phyloP scores from a whole-genome alignment of 768 basidiomycete species.

The Amanita muscaria region DNA sequence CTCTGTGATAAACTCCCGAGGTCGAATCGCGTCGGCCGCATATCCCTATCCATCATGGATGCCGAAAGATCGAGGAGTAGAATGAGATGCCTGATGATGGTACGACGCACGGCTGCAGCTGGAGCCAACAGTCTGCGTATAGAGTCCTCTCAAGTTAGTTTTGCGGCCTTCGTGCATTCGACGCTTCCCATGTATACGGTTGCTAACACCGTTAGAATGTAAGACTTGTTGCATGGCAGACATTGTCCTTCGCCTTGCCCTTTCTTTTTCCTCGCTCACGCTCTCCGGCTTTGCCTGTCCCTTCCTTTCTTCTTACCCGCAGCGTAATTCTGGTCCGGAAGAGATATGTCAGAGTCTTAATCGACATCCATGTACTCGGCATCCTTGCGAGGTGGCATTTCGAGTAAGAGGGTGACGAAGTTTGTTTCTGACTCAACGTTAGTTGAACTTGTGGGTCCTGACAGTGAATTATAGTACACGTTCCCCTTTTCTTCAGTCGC shows the following conservation, averaged over 20 bases:
- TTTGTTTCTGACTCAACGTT: no score
- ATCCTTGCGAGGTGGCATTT: slow-evolving; percentile 28
- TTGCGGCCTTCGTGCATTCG: slow-evolving; percentile 47
- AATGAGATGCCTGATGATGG: slow-evolving; percentile 93
- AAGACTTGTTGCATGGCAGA: slow-evolving; percentile 13
- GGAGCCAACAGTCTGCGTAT: slow-evolving; percentile 68
- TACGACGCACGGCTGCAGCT: slow-evolving; percentile 81
- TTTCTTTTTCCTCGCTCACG: slow-evolving; percentile 50
- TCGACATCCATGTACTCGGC: slow-evolving; percentile 46
- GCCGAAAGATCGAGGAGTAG: slow-evolving; percentile 87
- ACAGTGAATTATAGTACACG: no score
- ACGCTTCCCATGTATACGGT: slow-evolving; percentile 94
- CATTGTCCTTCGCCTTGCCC: slow-evolving; percentile 44
- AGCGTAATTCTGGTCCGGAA: slow-evolving; percentile 44
- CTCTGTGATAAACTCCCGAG: slow-evolving; percentile 85
- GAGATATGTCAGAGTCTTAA: slow-evolving; percentile 66
- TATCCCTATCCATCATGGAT: slow-evolving; percentile 93
- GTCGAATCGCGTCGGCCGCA: slow-evolving; percentile 91
- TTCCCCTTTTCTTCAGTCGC: no score
- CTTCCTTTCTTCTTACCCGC: slow-evolving; percentile 57
- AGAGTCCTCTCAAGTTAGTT: not conserved
- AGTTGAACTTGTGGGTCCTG: no score
- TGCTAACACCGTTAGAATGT: slow-evolving; percentile 32
- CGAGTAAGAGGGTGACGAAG: no score
- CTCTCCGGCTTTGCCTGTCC: slow-evolving; percentile 39